Base-by-base conservation (phyloP, 306 rosid species). In the Trifolium dubium region DNA sequence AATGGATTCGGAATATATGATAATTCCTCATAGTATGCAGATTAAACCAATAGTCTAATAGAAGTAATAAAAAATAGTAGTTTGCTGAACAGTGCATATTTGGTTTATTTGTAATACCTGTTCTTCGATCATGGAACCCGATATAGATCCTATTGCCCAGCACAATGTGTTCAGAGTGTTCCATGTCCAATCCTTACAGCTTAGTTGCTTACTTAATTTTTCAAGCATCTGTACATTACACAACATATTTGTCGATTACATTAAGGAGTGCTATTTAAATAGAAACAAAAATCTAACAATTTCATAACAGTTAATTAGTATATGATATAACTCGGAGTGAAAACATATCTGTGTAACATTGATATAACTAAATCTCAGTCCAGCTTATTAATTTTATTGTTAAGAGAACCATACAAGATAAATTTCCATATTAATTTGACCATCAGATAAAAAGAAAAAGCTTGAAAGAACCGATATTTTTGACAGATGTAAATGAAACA, bases 131-230 rank as follows among this genome's bases (percentile, higher is more conserved):
- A 94, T 94, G 69, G 97, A 94, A 78, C 98, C 98, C 59, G 98
- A 94, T 80, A 94, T 94, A 32, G 98, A 94, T 56, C 98, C 98
- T 80, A 94, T 94, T 32, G 97, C 97, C 99, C 97, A 94, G 83
- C 99, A 94, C 17, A 94, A 61, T 5, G 99, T 94, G 88, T 94
- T 94, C 79, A 94, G 81, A 84, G 87, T 92, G 86, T 92, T 94
- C 99, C 99, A 94, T 62, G 94, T 85, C 97, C 97, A 94, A 83
- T 94, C 97, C 83, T 92, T 97, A 14, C 97, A 93, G 72, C 85
- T 87, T 66, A 92, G 87, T 67, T 94, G 99, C 69, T 88, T 89
- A 80, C 92, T 94, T 77, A 94, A 79, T 74, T 92, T 94, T 87
- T 74, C 89, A 72, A 94, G 86, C 99, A 94, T 94, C 99, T 94